A percentile compares a stretch with the other conserved stretches of the same genome.
Evolutionary conservation across 2,329 filamentous ascomycete genomes (phyloP).

Genomic region (Talaromyces albobiverticillius): DNA sequence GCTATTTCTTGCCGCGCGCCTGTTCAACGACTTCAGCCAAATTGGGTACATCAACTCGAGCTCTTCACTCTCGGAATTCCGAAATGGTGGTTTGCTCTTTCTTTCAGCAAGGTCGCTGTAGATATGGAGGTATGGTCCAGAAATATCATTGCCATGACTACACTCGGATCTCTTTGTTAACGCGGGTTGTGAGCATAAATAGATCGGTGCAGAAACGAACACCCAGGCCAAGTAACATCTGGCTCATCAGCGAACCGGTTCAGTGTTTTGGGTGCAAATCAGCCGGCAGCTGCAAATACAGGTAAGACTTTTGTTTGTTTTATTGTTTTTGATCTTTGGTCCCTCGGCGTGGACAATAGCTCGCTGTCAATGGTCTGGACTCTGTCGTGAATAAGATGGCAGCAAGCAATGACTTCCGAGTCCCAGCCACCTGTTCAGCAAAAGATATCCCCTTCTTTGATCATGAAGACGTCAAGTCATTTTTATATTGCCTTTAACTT

Average conservation of each 20-base stretch:
- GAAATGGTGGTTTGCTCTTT: slow-evolving; percentile 58
- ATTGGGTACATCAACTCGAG: background rate
- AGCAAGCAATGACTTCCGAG: background rate
- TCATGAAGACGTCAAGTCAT: background rate
- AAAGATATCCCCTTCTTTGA: background rate
- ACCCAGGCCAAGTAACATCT: slow-evolving; percentile 46
- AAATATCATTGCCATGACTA: background rate
- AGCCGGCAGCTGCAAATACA: slow-evolving; percentile 26
- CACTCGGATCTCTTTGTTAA: background rate
- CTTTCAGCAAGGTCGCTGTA: slow-evolving; percentile 64
- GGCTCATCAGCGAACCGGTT: slow-evolving; percentile 56
- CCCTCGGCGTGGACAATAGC: too few species aligned
- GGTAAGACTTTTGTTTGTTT: slow-evolving; percentile 21
- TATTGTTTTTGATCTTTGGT: background rate
- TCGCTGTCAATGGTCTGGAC: too few species aligned
- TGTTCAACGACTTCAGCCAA: background rate
- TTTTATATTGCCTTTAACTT: background rate
- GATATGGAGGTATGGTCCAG: slow-evolving; percentile 55
- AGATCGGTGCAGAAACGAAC: slow-evolving; percentile 61
- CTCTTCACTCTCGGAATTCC: background rate
- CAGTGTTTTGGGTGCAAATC: slow-evolving; percentile 42
- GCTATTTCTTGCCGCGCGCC: background rate
- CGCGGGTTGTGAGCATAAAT: slow-evolving; percentile 10
- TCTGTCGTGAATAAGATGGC: too few species aligned
- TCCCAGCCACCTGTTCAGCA: background rate